Percentiles rank a stretch among this genome's conserved stretches.
phyloP scores from a whole-genome alignment of 257 asterid species.

The Parsonsia alboflavescens region DNA sequence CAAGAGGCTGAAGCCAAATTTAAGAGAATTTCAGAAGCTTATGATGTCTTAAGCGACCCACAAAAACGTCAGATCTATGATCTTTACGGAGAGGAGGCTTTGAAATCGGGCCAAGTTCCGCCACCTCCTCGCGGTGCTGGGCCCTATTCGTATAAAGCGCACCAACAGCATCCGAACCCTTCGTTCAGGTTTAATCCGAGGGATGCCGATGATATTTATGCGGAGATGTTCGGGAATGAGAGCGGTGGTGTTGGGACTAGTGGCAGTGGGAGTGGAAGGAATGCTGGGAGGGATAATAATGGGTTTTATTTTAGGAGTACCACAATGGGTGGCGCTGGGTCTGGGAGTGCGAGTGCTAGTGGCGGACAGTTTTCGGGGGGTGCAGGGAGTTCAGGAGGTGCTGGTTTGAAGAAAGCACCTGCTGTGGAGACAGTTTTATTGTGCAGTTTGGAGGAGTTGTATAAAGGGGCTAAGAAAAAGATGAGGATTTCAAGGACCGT shows the following conservation, averaged over 20 bases:
- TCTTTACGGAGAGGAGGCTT: slow-evolving; percentile 93
- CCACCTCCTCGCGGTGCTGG: slow-evolving; percentile 56
- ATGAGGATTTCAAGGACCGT: slow-evolving; percentile 85
- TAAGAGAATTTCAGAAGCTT: slow-evolving; percentile 95
- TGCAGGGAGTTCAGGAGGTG: slow-evolving; percentile 29
- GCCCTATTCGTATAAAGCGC: slow-evolving; percentile 14
- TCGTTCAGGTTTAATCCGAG: slow-evolving; percentile 77
- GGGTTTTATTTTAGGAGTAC: slow-evolving; percentile 59
- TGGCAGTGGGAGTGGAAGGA: slow-evolving; percentile 19
- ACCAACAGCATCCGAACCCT: slow-evolving; percentile 75
- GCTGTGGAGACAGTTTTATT: slow-evolving; percentile 65
- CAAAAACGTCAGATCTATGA: slow-evolving; percentile 99
- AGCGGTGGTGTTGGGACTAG: slow-evolving; percentile 32
- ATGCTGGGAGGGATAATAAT: slow-evolving; percentile 40
- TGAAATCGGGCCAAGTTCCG: slow-evolving; percentile 73
- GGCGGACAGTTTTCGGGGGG: slow-evolving; percentile 33
- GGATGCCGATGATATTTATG: slow-evolving; percentile 84
- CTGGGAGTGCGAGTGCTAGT: slow-evolving; percentile 24
- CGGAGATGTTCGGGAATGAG: slow-evolving; percentile 71
- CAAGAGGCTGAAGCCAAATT: slow-evolving; percentile 86
- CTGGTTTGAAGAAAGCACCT: slow-evolving; percentile 58
- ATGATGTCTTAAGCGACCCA: slow-evolving; percentile 94
- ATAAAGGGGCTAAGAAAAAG: slow-evolving; percentile 70
- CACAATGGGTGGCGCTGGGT: slow-evolving; percentile 32
- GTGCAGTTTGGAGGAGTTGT: slow-evolving; percentile 92